These are phyloP conservation scores for Pythium biforme DNA, from an alignment of 352 stramenopile species.

Conservation along the genomic window DNA sequence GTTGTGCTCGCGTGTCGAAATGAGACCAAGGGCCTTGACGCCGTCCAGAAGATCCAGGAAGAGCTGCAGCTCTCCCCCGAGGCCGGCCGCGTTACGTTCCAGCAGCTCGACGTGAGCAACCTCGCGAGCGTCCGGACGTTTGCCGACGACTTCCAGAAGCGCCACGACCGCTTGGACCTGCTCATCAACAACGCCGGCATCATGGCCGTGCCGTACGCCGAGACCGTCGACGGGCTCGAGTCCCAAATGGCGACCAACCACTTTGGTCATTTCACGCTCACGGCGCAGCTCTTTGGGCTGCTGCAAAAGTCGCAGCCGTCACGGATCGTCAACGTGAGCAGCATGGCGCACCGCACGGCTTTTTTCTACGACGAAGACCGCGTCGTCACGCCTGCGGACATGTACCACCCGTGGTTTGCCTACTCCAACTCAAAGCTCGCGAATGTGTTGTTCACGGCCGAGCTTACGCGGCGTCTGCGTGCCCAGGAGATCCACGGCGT, in stretches of 20 bases:
- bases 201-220: background rate
- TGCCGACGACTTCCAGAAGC: slow-evolving; percentile 16
- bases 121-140: slow-evolving; percentile 27
- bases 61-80: slow-evolving; percentile 35
- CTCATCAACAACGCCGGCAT: slow-evolving; percentile 20
- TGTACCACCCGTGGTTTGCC: slow-evolving; percentile 30
- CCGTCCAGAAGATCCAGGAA: slow-evolving; percentile 29
- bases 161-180: slow-evolving; percentile 19
- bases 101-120: slow-evolving; percentile 23
- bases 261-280: slow-evolving; percentile 29
- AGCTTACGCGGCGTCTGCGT: slow-evolving; percentile 36
- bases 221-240: slow-evolving; percentile 2
- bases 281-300: slow-evolving; percentile 23
- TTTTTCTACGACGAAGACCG: slow-evolving; percentile 26
- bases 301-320: slow-evolving; percentile 24
- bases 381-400: slow-evolving; percentile 37
- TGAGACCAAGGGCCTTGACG: slow-evolving; percentile 34
- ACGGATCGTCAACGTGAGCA: slow-evolving; percentile 39
- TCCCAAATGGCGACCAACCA: slow-evolving; percentile 5
- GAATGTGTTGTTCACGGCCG: slow-evolving; percentile 46
- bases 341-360: slow-evolving; percentile 39
- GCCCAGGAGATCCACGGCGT: slow-evolving; percentile 24
- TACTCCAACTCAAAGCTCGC: slow-evolving; percentile 33
- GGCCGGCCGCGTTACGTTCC: slow-evolving; percentile 16
- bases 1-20: slow-evolving; percentile 57